Conservation (phyloP, 2,329 filamentous ascomycete genomes). For the Monosporascus sp. region DNA sequence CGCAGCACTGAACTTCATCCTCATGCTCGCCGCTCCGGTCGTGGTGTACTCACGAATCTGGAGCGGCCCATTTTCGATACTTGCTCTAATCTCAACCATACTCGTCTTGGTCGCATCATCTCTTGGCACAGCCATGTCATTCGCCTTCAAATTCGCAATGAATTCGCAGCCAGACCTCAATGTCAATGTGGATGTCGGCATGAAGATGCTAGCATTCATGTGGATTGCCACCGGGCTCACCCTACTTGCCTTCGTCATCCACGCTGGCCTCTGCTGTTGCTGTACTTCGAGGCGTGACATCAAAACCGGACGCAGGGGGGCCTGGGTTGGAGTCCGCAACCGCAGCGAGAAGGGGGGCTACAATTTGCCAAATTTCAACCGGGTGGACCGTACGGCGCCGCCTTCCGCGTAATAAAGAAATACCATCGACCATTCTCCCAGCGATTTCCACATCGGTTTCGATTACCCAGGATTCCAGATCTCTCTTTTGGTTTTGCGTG, state of each 20-base stretch:
- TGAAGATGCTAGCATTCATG: slow-evolving; percentile 79
- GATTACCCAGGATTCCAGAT: neutral
- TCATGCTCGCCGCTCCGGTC: slow-evolving; percentile 62
- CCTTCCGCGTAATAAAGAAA: neutral
- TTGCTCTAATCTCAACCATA: slow-evolving; percentile 63
- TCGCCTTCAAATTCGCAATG: slow-evolving; percentile 75
- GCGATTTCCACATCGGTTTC: neutral
- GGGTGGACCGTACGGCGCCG: neutral
- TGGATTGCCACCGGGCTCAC: slow-evolving; percentile 71
- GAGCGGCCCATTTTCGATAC: slow-evolving; percentile 61
- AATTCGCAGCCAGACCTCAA: slow-evolving; percentile 68
- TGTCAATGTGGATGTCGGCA: slow-evolving; percentile 65
- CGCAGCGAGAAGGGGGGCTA: neutral
- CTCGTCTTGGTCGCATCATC: slow-evolving; percentile 64
- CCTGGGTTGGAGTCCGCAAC: neutral
- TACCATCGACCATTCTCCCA: neutral
- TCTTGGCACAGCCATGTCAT: slow-evolving; percentile 77
- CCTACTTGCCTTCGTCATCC: slow-evolving; percentile 65
- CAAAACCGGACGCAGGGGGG: slow-evolving; percentile 29
- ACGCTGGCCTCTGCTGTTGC: slow-evolving; percentile 74
- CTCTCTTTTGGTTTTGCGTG: neutral
- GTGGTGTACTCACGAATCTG: slow-evolving; percentile 50
- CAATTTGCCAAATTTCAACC: neutral
- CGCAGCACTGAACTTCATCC: slow-evolving; percentile 63
- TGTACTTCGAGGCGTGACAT: slow-evolving; percentile 55